phyloP scores from a whole-genome alignment of 208 protist genomes.

The Wallacemonas sp. region DNA sequence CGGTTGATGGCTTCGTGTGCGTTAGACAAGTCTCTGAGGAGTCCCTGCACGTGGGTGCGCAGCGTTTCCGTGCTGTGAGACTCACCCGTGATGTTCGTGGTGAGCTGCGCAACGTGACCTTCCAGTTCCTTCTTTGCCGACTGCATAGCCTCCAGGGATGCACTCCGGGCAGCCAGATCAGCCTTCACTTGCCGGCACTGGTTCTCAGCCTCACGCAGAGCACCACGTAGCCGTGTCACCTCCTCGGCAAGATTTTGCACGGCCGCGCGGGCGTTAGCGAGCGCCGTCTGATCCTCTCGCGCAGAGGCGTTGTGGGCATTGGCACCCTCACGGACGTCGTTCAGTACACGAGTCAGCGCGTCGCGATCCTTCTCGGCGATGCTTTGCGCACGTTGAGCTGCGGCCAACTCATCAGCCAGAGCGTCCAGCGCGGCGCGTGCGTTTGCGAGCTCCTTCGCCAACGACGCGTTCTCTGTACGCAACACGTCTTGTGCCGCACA shows the following conservation, averaged over 20 bases:
- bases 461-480: background rate
- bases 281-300: background rate
- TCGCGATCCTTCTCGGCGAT: background rate
- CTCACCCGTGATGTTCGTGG: background rate
- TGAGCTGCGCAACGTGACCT: background rate
- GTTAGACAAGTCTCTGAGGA: slow-evolving; percentile 1
- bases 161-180: background rate
- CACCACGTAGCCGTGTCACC: background rate
- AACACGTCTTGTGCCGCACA: background rate
- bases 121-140: background rate
- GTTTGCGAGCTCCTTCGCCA: background rate
- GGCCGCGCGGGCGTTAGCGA: background rate
- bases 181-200: background rate
- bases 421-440: background rate
- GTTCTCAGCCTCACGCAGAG: background rate
- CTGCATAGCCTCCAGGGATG: background rate
- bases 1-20: slow-evolving; percentile 6
- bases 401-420: background rate
- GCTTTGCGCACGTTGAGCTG: background rate
- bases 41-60: background rate
- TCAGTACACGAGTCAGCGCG: background rate
- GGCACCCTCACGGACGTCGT: background rate
- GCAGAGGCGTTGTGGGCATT: background rate
- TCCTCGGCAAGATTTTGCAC: background rate
- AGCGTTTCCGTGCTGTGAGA: background rate